Conservation (phyloP, 305 asterid species). For the Caryopteris hybrid region DNA sequence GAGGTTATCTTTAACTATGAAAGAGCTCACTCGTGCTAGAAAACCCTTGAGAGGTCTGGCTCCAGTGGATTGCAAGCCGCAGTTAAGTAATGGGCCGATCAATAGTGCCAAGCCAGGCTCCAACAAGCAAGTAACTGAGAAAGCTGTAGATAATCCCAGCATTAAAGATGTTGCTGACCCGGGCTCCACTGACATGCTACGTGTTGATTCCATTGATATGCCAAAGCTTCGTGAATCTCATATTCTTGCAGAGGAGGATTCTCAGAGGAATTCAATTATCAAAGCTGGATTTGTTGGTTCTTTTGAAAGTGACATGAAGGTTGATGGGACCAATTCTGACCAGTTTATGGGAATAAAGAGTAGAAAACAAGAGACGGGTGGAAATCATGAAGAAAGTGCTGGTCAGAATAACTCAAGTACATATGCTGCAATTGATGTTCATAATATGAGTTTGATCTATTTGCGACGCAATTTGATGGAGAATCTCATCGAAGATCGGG, state of each 20-base stretch:
- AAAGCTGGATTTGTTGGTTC: constrained; percentile 60
- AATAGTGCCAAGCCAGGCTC: neutral
- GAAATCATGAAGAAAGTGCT: constrained; percentile 40
- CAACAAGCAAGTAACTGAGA: constrained; percentile 8
- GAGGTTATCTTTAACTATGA: constrained; percentile 48
- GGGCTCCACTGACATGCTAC: constrained; percentile 39
- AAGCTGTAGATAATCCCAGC: neutral
- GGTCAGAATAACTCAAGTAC: constrained; percentile 42
- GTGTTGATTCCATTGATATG: constrained; percentile 69
- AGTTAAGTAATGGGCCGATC: constrained; percentile 4
- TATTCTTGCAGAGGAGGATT: constrained; percentile 48
- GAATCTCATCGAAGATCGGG: constrained; percentile 45
- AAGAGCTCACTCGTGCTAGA: constrained; percentile 63
- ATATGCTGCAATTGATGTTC: constrained; percentile 73
- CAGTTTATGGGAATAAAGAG: constrained; percentile 24
- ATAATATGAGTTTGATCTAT: constrained; percentile 63
- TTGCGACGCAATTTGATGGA: constrained; percentile 62
- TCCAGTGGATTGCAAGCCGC: constrained; percentile 31
- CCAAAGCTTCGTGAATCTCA: constrained; percentile 72
- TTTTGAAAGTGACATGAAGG: constrained; percentile 26
- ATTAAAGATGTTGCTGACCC: constrained; percentile 8
- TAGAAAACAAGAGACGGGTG: constrained; percentile 45
- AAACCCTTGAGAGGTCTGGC: constrained; percentile 44
- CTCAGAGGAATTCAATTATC: constrained; percentile 39
- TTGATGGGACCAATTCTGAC: constrained; percentile 30